These are phyloP conservation scores for Acorus gramineus DNA, from an alignment of 106 monocot species.

Conservation along the genomic window DNA sequence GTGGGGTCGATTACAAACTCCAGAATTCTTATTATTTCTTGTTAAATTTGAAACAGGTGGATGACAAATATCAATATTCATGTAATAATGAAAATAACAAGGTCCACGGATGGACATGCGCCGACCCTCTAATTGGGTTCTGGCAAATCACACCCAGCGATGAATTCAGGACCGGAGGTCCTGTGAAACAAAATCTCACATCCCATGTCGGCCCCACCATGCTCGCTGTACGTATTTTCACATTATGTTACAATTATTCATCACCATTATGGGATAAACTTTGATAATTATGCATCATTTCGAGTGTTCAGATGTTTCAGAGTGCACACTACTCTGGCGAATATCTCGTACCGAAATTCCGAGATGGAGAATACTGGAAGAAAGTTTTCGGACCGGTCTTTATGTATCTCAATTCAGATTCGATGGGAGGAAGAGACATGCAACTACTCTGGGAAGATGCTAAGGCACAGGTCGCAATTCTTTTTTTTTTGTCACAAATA, in stretches of 20 bases:
- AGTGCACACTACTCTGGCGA: no score
- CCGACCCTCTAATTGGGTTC: neutral
- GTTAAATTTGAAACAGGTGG: neutral
- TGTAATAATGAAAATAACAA: neutral
- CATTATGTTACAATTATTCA: neutral
- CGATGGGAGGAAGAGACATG: no score
- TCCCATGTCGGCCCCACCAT: constrained; percentile 1
- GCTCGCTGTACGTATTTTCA: constrained; percentile 1
- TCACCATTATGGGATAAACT: no score
- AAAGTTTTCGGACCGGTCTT: no score
- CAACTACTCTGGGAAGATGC: no score
- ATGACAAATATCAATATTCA: constrained; percentile 3
- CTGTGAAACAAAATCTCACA: constrained; percentile 6
- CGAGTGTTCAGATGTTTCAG: neutral
- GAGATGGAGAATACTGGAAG: no score
- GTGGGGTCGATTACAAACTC: neutral
- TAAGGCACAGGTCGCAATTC: no score
- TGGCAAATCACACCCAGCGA: constrained; percentile 1
- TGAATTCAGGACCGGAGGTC: neutral
- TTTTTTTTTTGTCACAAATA: neutral
- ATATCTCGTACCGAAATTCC: no score
- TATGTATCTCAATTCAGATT: no score
- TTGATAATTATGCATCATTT: neutral
- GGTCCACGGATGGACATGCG: constrained; percentile 7
- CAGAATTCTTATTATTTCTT: no score